Percentiles rank a stretch among this genome's conserved stretches.
Evolutionary conservation across 495 filamentous ascomycete species (phyloP).

Genomic region (Trichoderma erinaceum): DNA sequence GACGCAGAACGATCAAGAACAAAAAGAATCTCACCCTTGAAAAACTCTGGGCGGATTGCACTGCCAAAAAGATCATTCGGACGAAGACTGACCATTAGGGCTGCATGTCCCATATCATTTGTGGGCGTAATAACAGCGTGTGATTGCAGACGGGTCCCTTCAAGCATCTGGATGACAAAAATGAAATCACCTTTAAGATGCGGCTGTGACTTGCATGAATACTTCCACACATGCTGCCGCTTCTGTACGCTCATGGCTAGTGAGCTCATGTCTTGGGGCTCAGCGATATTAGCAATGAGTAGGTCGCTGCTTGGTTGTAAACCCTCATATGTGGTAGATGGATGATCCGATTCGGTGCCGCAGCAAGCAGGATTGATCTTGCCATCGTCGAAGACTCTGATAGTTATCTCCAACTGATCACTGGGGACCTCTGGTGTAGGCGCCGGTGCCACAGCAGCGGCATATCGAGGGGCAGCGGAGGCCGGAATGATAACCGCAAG

Average conservation of each 20-base stretch:
- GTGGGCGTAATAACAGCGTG: background rate
- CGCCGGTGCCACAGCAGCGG: no score
- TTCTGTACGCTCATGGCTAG: background rate
- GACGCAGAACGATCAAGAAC: background rate
- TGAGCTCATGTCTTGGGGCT: background rate
- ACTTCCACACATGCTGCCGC: background rate
- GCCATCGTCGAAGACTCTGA: background rate
- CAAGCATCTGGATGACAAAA: background rate
- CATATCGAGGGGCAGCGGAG: background rate
- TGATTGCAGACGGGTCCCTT: background rate
- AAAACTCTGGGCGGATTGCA: background rate
- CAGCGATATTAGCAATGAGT: background rate
- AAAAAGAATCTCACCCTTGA: constrained; percentile 13
- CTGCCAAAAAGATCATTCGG: background rate
- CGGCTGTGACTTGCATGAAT: background rate
- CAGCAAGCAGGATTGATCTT: background rate
- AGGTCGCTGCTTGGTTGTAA: background rate
- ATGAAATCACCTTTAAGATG: background rate
- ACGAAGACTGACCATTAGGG: constrained; percentile 9
- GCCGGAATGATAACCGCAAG: background rate
- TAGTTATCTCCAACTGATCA: background rate
- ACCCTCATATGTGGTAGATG: background rate
- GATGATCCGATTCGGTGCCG: background rate
- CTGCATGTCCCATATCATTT: background rate
- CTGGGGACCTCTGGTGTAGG: background rate